Evolutionary conservation across 257 asterid genomes (phyloP).

Genomic region (Penstemon newberryi): DNA sequence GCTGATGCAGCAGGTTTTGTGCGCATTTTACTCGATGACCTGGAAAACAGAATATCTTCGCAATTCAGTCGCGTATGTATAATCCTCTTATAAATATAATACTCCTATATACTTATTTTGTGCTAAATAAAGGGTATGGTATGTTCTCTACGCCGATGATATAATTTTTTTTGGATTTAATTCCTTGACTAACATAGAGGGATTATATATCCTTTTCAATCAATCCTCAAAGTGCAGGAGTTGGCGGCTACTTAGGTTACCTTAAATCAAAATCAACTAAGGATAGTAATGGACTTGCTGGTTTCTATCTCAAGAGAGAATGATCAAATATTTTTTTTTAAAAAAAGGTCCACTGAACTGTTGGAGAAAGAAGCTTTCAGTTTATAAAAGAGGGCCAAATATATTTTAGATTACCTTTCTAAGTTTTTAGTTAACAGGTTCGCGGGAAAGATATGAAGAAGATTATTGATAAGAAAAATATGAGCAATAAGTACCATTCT

Average conservation of each 20-base stretch:
- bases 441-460: no score
- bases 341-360: neutral
- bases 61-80: constrained; percentile 80
- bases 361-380: neutral
- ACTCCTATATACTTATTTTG: neutral
- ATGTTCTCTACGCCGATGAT: constrained; percentile 3
- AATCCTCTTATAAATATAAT: neutral
- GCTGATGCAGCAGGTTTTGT: constrained; percentile 93
- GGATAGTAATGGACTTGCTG: constrained; percentile 13
- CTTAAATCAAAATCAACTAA: constrained; percentile 14
- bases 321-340: neutral
- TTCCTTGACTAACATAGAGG: constrained; percentile 9
- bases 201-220: constrained; percentile 13
- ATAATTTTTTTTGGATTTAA: constrained; percentile 1
- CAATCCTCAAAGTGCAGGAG: constrained; percentile 1
- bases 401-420: no score
- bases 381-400: no score
- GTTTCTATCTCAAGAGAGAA: neutral
- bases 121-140: constrained; percentile 1
- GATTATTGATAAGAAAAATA: no score
- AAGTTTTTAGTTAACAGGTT: no score
- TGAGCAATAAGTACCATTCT: no score
- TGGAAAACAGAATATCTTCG: constrained; percentile 76
- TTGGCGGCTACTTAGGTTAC: constrained; percentile 14
- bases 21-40: constrained; percentile 88